Evolutionary conservation across 2,329 filamentous ascomycete genomes (phyloP).

Genomic region (Apiospora pterosperma): DNA sequence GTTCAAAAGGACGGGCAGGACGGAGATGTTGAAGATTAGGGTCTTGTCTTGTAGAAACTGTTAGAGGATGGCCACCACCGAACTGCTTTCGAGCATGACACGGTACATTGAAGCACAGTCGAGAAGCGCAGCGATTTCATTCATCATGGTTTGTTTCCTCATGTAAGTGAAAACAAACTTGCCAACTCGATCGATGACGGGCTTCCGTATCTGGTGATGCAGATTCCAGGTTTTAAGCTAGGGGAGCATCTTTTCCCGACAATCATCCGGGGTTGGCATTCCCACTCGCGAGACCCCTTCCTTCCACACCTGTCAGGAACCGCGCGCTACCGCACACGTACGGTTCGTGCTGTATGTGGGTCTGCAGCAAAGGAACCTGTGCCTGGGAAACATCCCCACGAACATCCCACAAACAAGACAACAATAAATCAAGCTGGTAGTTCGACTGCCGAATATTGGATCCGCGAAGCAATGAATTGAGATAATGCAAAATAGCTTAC

Average conservation of each 20-base stretch:
- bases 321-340: not conserved
- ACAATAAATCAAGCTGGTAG: not conserved
- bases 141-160: too few relatives aligned
- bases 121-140: not conserved
- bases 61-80: not conserved
- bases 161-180: not conserved
- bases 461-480: conserved; percentile 13
- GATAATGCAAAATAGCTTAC: conserved; percentile 22
- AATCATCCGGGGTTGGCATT: not conserved
- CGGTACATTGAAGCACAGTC: not conserved
- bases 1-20: not conserved
- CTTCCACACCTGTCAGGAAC: not conserved
- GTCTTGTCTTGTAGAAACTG: not conserved
- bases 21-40: not conserved
- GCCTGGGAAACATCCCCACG: not conserved
- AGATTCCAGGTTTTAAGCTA: not conserved
- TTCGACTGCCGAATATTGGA: not conserved
- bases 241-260: not conserved
- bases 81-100: not conserved
- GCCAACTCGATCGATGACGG: not conserved
- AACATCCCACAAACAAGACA: not conserved
- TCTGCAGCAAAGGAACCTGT: not conserved
- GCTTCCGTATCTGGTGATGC: not conserved
- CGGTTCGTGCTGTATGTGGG: not conserved
- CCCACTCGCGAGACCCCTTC: not conserved